Conservation (phyloP, 2,329 filamentous ascomycete genomes). For the Metarhizium humberi region DNA sequence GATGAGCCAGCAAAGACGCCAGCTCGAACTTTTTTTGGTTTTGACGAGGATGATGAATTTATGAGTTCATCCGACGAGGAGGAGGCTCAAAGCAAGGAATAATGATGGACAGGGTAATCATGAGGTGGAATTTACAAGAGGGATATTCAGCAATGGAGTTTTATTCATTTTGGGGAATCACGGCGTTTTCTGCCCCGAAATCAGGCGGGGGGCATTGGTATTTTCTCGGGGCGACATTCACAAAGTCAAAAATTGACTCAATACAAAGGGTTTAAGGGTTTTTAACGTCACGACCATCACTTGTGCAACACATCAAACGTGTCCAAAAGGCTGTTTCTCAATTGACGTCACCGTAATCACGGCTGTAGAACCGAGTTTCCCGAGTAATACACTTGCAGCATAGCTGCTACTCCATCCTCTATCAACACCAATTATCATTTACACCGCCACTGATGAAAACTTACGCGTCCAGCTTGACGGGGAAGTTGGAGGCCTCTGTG, state of each 20-base stretch:
- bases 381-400: constrained; percentile 29
- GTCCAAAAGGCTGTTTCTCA: constrained; percentile 5
- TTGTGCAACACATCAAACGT: neutral
- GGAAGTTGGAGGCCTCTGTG: constrained; percentile 59
- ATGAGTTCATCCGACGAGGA: constrained; percentile 61
- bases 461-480: constrained; percentile 54
- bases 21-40: constrained; percentile 56
- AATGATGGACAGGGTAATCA: neutral
- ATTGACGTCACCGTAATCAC: constrained; percentile 13
- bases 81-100: constrained; percentile 22
- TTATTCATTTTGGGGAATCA: neutral
- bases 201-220: neutral
- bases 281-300: neutral
- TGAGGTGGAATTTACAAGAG: neutral
- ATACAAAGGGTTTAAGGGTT: neutral
- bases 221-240: neutral
- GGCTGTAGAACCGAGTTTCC: constrained; percentile 18
- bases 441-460: constrained; percentile 13
- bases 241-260: neutral
- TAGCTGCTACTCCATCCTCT: constrained; percentile 21
- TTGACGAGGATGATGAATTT: constrained; percentile 71
- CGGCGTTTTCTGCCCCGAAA: neutral
- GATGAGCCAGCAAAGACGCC: constrained; percentile 28
- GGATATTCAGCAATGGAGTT: neutral
- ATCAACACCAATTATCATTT: constrained; percentile 13